Conservation (phyloP, 371 early-diverging fungal genomes). For the Mucor lusitanicus region DNA sequence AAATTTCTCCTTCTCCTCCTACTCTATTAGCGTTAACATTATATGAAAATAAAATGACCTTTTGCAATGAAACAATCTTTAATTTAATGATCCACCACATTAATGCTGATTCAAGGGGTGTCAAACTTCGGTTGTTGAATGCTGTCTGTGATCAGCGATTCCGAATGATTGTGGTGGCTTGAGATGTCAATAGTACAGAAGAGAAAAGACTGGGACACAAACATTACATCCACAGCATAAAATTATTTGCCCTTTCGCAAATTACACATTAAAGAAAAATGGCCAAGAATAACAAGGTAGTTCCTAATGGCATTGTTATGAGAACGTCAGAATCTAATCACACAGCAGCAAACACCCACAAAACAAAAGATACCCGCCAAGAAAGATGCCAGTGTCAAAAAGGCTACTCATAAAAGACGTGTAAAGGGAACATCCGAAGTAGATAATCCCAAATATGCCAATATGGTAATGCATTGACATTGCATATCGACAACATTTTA, state of each 20-base stretch:
- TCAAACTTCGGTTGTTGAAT: neutral
- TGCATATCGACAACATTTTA: neutral
- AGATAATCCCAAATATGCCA: slow-evolving; percentile 31
- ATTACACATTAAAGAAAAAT: slow-evolving; percentile 23
- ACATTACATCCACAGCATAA: neutral
- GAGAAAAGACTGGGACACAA: neutral
- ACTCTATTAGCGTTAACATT: neutral
- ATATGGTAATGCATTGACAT: slow-evolving; percentile 7
- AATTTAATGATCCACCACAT: neutral
- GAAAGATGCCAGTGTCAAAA: slow-evolving; percentile 4
- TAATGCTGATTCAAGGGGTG: neutral
- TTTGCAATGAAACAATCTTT: no score
- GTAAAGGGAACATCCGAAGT: slow-evolving; percentile 23
- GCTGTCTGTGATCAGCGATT: neutral
- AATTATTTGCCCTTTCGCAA: neutral
- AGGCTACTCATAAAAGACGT: slow-evolving; percentile 9
- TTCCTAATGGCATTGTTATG: neutral
- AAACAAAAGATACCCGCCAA: slow-evolving; percentile 5
- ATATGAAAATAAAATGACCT: neutral
- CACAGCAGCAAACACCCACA: neutral
- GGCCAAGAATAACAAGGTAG: neutral
- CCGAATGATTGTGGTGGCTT: neutral
- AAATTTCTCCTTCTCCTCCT: neutral
- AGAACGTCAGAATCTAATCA: neutral
- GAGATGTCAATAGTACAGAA: neutral